These are phyloP conservation scores for Myxozyma udenii DNA, from an alignment of 805 yeast genomes.

Conservation along the genomic window DNA sequence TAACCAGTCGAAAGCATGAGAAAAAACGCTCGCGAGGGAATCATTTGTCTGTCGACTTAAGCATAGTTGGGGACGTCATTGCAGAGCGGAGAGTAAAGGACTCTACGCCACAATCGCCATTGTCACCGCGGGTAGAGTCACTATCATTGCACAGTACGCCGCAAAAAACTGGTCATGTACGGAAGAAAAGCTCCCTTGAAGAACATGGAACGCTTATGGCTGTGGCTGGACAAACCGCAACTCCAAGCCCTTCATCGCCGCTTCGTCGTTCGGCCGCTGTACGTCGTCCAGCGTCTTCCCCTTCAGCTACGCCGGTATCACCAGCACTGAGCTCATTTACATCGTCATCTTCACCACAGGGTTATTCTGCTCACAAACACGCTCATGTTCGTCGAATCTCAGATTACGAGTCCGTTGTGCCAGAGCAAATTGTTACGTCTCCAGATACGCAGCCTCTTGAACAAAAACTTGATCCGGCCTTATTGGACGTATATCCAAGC, in stretches of 20 bases:
- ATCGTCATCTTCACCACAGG: neutral
- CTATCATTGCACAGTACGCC: neutral
- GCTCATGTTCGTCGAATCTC: conserved; percentile 22
- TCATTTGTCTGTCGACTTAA: conserved; percentile 12
- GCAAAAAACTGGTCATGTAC: neutral
- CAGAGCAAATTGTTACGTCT: conserved; percentile 18
- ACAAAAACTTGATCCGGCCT: conserved; percentile 24
- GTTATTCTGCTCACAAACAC: neutral
- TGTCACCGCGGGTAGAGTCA: neutral
- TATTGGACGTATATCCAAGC: conserved; percentile 21
- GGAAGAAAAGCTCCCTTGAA: too few species aligned
- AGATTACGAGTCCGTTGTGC: conserved; percentile 24
- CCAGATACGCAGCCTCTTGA: conserved; percentile 26
- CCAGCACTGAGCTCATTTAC: too few species aligned
- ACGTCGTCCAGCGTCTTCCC: conserved; percentile 3
- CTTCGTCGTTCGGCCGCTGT: conserved; percentile 15
- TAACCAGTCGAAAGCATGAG: neutral
- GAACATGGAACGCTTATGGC: too few species aligned
- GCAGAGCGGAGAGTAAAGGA: neutral
- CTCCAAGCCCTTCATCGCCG: conserved; percentile 7
- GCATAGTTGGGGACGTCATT: conserved; percentile 3
- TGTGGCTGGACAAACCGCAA: neutral
- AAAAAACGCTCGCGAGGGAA: conserved; percentile 5
- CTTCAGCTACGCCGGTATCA: neutral
- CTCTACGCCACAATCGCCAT: neutral